A percentile compares a stretch with the other conserved stretches of the same genome.
phyloP scores from a whole-genome alignment of 2,329 filamentous ascomycete species.

The Pyricularia sp. region DNA sequence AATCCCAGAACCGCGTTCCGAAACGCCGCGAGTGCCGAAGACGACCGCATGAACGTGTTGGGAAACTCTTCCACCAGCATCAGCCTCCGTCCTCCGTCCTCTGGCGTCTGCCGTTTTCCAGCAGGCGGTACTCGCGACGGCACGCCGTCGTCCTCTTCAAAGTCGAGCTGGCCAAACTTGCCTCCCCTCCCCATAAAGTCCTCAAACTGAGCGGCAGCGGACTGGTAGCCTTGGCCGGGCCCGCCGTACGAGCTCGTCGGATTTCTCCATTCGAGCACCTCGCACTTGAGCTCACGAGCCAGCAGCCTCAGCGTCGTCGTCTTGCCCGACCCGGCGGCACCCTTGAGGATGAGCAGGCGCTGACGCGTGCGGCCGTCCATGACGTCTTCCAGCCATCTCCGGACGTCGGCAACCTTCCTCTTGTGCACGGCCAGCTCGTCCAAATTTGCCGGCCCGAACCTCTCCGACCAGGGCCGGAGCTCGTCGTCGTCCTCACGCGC shows the following conservation, averaged over 20 bases:
- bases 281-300: slow-evolving; percentile 60
- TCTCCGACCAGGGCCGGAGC: slow-evolving; percentile 72
- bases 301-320: slow-evolving; percentile 75
- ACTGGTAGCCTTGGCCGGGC: slow-evolving; percentile 49
- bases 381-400: slow-evolving; percentile 67
- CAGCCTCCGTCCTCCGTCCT: slow-evolving; percentile 27
- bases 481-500: slow-evolving; percentile 31
- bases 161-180: slow-evolving; percentile 49
- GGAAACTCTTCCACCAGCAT: slow-evolving; percentile 76
- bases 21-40: slow-evolving; percentile 54
- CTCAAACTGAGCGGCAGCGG: slow-evolving; percentile 71
- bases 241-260: slow-evolving; percentile 46
- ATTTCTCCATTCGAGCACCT: slow-evolving; percentile 85
- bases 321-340: slow-evolving; percentile 83
- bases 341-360: slow-evolving; percentile 72
- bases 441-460: slow-evolving; percentile 60
- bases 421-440: slow-evolving; percentile 90
- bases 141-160: slow-evolving; percentile 15
- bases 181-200: slow-evolving; percentile 78
- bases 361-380: slow-evolving; percentile 52
- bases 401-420: slow-evolving; percentile 80
- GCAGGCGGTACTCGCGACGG: slow-evolving; percentile 8
- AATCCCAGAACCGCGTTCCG: slow-evolving; percentile 63
- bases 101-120: slow-evolving; percentile 1
- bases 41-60: slow-evolving; percentile 56